Evolutionary conservation across 108 stramenopile species (phyloP), one percentile per base, ranked within the genome.

Genomic region (Cyclotella atomus): DNA sequence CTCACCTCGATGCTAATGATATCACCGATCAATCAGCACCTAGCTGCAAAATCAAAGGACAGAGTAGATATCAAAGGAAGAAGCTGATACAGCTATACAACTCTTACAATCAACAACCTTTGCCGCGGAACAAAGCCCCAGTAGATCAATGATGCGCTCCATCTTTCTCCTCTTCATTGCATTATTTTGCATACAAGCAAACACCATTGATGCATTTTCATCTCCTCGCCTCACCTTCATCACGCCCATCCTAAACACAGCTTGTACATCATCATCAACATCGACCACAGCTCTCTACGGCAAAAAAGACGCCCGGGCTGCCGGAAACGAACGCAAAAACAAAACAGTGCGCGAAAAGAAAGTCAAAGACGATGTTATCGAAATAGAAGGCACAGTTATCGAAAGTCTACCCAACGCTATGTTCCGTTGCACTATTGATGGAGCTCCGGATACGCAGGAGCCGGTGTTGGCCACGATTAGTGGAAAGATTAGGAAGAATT

Each of bases 401-500:
- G 94, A 95, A 73, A 85, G 87, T 75, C 83, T 97, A 6, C 96
- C 96, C 23, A 95, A 95, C 80, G 96, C 96, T 44, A 97, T 94
- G 91, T 97, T 97, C 68, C 91, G 96, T 23, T 94, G 90, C 69
- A 81, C 81, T 36, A 88, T 94, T 77, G 88, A 93, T 60, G 91
- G 89, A 19, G 94, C 91, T 10, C 85, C 91, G 4, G 90, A 92
- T 23, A 87, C 87, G 24, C 89, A 92, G 83, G 79, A 76, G 59
- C 88, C 92, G 45, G 85, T 97, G 15, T 80, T 97, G 45, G 93
- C 93, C 8, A 95, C 93, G 10, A 92, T 97, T 67, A 90, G 90
- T 75, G 97, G 97, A 17, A 95, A 95, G 79, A 97, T 97, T 71
- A 79, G 97, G 38, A 95, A 95, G 79, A 92, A 92, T 73, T 94